These are phyloP conservation scores for Hypocreales sp. DNA, from an alignment of 2,329 filamentous ascomycete genomes.

Conservation along the genomic window DNA sequence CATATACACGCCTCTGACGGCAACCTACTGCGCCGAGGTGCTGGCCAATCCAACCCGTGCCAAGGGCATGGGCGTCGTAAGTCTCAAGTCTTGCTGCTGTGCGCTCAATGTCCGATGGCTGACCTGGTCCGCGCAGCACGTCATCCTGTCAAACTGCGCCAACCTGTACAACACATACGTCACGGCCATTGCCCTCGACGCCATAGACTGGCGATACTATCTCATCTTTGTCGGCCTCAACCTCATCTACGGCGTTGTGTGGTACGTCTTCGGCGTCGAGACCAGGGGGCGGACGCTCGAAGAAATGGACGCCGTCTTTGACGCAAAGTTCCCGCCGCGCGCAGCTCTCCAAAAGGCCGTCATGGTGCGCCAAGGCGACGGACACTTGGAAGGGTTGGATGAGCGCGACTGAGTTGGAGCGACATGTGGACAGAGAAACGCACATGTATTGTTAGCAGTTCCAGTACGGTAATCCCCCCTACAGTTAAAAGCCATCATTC, in stretches of 20 bases:
- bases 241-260: slow-evolving; percentile 11
- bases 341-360: slow-evolving; percentile 20
- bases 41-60: slow-evolving; percentile 16
- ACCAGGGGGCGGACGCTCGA: slow-evolving; percentile 16
- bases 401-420: too few relatives aligned
- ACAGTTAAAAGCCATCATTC: too few relatives aligned
- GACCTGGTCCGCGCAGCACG: slow-evolving; percentile 7
- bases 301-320: too few relatives aligned
- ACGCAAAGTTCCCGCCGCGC: slow-evolving; percentile 19
- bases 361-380: too few relatives aligned
- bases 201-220: slow-evolving; percentile 15
- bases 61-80: slow-evolving; percentile 18
- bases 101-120: not conserved
- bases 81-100: slow-evolving; percentile 1
- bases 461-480: too few relatives aligned
- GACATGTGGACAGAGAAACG: too few relatives aligned
- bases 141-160: slow-evolving; percentile 14
- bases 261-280: slow-evolving; percentile 15
- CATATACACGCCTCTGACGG: slow-evolving; percentile 31
- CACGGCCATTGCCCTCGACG: slow-evolving; percentile 14
- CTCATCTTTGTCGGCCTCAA: slow-evolving; percentile 16
- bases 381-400: too few relatives aligned
- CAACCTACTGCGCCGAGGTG: slow-evolving; percentile 19
- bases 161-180: slow-evolving; percentile 17
- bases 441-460: too few relatives aligned